phyloP scores from a whole-genome alignment of 495 filamentous ascomycete genomes.

The Talaromyces proteolyticus region DNA sequence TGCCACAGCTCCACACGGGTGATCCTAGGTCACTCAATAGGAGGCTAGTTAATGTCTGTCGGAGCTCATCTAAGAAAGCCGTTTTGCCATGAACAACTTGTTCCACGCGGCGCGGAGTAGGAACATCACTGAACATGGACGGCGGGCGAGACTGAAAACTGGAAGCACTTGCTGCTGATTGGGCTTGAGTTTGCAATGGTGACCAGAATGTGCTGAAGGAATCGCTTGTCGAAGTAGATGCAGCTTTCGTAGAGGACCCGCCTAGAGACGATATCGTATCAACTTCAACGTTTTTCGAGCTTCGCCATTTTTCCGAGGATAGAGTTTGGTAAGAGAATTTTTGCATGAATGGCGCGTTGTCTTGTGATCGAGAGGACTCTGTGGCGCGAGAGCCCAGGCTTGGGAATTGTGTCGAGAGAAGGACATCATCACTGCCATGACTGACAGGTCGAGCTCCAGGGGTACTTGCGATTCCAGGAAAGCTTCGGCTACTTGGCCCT shows the following conservation, averaged over 20 bases:
- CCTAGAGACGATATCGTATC: slow-evolving; percentile 50
- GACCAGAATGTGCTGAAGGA: slow-evolving; percentile 86
- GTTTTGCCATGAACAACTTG: slow-evolving; percentile 43
- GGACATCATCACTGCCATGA: slow-evolving; percentile 45
- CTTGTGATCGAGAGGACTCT: slow-evolving; percentile 36
- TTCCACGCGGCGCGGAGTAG: slow-evolving; percentile 26
- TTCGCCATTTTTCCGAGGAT: slow-evolving; percentile 58
- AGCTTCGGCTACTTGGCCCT: slow-evolving; percentile 43
- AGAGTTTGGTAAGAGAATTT: slow-evolving; percentile 58
- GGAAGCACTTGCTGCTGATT: slow-evolving; percentile 55
- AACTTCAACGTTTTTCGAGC: slow-evolving; percentile 33
- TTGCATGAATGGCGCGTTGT: slow-evolving; percentile 26
- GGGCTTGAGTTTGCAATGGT: slow-evolving; percentile 58
- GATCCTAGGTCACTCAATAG: slow-evolving; percentile 86
- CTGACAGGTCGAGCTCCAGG: slow-evolving; percentile 42
- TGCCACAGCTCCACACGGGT: slow-evolving; percentile 73
- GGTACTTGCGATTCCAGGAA: slow-evolving; percentile 39
- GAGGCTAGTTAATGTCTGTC: slow-evolving; percentile 74
- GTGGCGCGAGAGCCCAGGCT: slow-evolving; percentile 29
- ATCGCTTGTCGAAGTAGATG: slow-evolving; percentile 63
- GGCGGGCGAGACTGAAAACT: slow-evolving; percentile 43
- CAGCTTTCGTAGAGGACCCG: slow-evolving; percentile 48
- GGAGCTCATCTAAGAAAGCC: slow-evolving; percentile 68
- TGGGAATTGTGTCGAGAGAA: slow-evolving; percentile 20
- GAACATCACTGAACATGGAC: slow-evolving; percentile 37